Percentiles rank a stretch among this genome's conserved stretches.
Evolutionary conservation across 768 basidiomycete species (phyloP).

Genomic region (Rhodotorula graminis): DNA sequence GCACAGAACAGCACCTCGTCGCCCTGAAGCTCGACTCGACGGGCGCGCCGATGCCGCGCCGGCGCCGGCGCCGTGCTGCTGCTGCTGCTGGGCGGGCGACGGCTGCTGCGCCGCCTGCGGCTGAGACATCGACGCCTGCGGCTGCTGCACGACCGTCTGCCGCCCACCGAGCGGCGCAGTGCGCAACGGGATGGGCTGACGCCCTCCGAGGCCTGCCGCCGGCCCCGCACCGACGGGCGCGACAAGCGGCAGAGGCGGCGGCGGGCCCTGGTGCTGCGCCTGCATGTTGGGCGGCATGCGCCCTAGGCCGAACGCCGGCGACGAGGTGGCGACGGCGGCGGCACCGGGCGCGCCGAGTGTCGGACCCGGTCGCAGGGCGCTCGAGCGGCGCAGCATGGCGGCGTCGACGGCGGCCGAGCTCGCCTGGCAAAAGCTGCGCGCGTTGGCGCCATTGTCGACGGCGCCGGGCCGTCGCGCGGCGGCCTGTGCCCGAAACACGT

Average conservation of each 20-base stretch:
- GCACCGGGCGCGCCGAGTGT: too few relatives aligned
- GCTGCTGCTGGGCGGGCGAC: neutral
- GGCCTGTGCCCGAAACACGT: conserved; percentile 17
- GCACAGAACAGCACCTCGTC: neutral
- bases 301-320: neutral
- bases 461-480: neutral
- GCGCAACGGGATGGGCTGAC: neutral
- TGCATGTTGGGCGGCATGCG: neutral
- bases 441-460: neutral
- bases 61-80: too few relatives aligned
- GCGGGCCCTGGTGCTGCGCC: too few relatives aligned
- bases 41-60: too few relatives aligned
- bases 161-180: neutral
- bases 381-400: neutral
- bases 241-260: neutral
- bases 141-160: too few relatives aligned
- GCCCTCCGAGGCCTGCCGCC: neutral
- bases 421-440: conserved; percentile 4
- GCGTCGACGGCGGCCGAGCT: conserved; percentile 1
- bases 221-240: too few relatives aligned
- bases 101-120: too few relatives aligned
- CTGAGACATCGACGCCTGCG: too few relatives aligned
- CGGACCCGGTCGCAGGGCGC: neutral
- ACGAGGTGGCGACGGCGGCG: neutral
- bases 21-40: neutral